Percentiles rank a stretch among this genome's conserved stretches.
phyloP scores from a whole-genome alignment of 2,329 filamentous ascomycete species.

The Trematosphaeria pertusa region DNA sequence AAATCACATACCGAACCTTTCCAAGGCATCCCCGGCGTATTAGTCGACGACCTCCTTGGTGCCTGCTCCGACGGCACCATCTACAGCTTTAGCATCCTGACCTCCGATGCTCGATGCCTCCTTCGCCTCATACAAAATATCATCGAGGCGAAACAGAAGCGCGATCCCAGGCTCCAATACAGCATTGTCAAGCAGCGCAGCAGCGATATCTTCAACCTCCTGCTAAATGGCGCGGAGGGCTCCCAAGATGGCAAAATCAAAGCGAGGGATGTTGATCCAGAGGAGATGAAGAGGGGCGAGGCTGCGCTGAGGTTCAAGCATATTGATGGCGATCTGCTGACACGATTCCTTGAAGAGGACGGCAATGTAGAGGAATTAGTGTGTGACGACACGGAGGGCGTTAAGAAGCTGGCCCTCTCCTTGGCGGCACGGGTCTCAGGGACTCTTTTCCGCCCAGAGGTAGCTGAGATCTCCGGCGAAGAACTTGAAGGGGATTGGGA shows the following conservation, averaged over 20 bases:
- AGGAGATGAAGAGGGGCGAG: conserved; percentile 19
- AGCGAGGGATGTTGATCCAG: conserved; percentile 36
- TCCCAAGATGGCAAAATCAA: conserved; percentile 24
- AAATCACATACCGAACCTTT: conserved; percentile 14
- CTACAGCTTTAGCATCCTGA: conserved; percentile 69
- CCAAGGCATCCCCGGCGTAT: conserved; percentile 44
- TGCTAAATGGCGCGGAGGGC: conserved; percentile 28
- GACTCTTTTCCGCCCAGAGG: too few species aligned
- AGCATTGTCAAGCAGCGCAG: conserved; percentile 19
- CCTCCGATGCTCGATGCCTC: conserved; percentile 68
- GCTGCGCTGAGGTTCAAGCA: conserved; percentile 38
- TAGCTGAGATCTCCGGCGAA: too few species aligned
- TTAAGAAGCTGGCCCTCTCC: conserved; percentile 25
- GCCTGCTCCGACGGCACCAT: conserved; percentile 61
- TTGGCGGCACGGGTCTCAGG: too few species aligned
- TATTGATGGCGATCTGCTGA: conserved; percentile 53
- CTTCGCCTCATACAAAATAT: conserved; percentile 78
- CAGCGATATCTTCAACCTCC: conserved; percentile 29
- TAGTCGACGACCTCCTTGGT: conserved; percentile 57
- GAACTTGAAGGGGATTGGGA: conserved; percentile 19
- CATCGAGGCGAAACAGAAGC: conserved; percentile 29
- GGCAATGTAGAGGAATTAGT: conserved; percentile 25
- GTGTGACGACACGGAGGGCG: conserved; percentile 21
- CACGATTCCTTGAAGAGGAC: conserved; percentile 35
- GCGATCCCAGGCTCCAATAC: conserved; percentile 20